A percentile compares a stretch with the other conserved stretches of the same genome.
phyloP scores from a whole-genome alignment of 1,284 basidiomycete species.

The Pseudozyma tsukubaensis region DNA sequence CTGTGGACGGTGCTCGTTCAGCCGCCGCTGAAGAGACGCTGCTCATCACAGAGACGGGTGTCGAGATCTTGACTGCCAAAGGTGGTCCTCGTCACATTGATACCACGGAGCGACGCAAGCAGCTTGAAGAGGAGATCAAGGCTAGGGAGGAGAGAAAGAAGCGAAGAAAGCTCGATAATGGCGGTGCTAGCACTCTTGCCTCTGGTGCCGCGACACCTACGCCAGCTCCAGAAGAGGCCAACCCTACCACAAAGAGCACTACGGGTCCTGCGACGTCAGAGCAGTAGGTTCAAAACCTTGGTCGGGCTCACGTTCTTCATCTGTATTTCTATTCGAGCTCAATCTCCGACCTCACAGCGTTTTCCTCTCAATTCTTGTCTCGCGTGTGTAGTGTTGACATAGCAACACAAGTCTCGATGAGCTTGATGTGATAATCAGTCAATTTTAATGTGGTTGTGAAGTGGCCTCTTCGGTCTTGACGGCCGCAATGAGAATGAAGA shows the following conservation, averaged over 20 bases:
- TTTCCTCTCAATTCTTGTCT: no score
- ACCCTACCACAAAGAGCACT: constrained; percentile 31
- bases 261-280: constrained; percentile 16
- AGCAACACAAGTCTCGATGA: constrained; percentile 3
- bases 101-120: constrained; percentile 58
- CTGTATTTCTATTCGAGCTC: no score
- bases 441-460: no score
- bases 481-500: neutral
- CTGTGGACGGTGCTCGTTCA: constrained; percentile 61
- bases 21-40: constrained; percentile 67
- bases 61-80: constrained; percentile 66
- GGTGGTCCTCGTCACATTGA: constrained; percentile 61
- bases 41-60: constrained; percentile 65
- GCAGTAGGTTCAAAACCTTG: neutral
- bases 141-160: constrained; percentile 46
- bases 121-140: constrained; percentile 38
- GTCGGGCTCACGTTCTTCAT: no score
- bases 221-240: constrained; percentile 30
- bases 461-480: neutral
- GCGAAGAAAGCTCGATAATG: constrained; percentile 37
- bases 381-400: constrained; percentile 2
- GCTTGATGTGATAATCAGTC: neutral
- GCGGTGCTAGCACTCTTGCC: constrained; percentile 16
- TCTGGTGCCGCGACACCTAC: constrained; percentile 42
- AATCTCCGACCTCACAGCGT: no score